Conservation (phyloP, 768 basidiomycete genomes). For the Porphyrellus cyaneotinctus region DNA sequence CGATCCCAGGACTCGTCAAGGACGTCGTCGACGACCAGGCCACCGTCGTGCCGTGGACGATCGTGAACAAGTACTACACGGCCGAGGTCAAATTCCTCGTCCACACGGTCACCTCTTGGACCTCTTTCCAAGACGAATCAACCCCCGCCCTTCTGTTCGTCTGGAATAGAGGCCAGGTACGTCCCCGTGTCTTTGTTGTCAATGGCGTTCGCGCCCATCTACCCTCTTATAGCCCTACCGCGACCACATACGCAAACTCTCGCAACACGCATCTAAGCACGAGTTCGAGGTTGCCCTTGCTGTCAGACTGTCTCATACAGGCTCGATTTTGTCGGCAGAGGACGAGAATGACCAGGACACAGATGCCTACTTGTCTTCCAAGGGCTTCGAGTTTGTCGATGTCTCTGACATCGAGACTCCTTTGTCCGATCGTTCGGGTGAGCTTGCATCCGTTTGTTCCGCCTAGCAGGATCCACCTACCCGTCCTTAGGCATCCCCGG, state of each 20-base stretch:
- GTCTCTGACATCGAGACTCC: slow-evolving; percentile 9
- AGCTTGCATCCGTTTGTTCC: background rate
- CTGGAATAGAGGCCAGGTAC: slow-evolving; percentile 65
- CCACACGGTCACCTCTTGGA: slow-evolving; percentile 43
- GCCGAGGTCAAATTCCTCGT: slow-evolving; percentile 69
- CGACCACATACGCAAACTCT: slow-evolving; percentile 49
- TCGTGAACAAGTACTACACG: slow-evolving; percentile 77
- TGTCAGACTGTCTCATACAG: slow-evolving; percentile 44
- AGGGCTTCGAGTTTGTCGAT: slow-evolving; percentile 78
- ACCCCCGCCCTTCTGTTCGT: slow-evolving; percentile 73
- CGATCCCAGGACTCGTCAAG: slow-evolving; percentile 21
- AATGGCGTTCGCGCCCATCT: slow-evolving; percentile 2
- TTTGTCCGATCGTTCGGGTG: slow-evolving; percentile 17
- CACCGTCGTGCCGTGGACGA: slow-evolving; percentile 60
- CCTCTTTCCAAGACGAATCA: slow-evolving; percentile 35
- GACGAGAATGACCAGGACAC: slow-evolving; percentile 50
- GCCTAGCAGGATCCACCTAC: background rate
- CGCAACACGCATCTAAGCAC: slow-evolving; percentile 43
- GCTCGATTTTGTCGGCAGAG: slow-evolving; percentile 19
- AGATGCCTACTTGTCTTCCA: slow-evolving; percentile 62
- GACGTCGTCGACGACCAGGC: slow-evolving; percentile 17
- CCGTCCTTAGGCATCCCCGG: slow-evolving; percentile 42
- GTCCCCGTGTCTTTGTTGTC: slow-evolving; percentile 15
- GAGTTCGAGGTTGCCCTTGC: slow-evolving; percentile 73
- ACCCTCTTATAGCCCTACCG: slow-evolving; percentile 47